Conservation (phyloP, 768 basidiomycete genomes). For the Butyriboletus loyo region DNA sequence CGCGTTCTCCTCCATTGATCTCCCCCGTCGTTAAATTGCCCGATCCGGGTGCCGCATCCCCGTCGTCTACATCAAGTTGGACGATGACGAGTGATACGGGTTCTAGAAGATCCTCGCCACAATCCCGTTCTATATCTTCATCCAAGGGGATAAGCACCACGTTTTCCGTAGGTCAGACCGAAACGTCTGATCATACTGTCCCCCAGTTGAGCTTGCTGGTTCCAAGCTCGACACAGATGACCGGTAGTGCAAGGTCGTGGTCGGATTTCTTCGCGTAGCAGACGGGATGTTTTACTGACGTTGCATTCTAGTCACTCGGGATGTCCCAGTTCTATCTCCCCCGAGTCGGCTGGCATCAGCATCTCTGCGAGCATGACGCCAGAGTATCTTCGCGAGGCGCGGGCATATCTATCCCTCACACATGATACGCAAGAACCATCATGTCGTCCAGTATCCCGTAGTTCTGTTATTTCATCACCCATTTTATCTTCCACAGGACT, state of each 20-base stretch:
- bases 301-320: conserved; percentile 18
- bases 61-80: conserved; percentile 28
- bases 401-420: conserved; percentile 33
- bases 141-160: conserved; percentile 10
- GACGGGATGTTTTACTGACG: conserved; percentile 1
- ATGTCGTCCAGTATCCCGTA: conserved; percentile 14
- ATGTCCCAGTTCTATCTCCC: conserved; percentile 31
- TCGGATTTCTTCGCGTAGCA: background rate
- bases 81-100: conserved; percentile 25
- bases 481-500: conserved; percentile 32
- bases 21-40: conserved; percentile 31
- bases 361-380: conserved; percentile 31
- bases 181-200: conserved; percentile 10
- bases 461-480: conserved; percentile 25
- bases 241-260: conserved; percentile 14
- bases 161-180: conserved; percentile 2
- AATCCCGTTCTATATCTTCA: conserved; percentile 3
- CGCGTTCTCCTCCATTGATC: conserved; percentile 27
- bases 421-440: conserved; percentile 14
- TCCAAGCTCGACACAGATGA: conserved; percentile 13
- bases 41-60: conserved; percentile 21
- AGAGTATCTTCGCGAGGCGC: conserved; percentile 31
- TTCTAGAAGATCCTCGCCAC: conserved; percentile 15
- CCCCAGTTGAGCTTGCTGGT: conserved; percentile 31
- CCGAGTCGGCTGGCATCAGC: conserved; percentile 32